Conservation (phyloP, 768 basidiomycete genomes). For the Lactifluus volemus region DNA sequence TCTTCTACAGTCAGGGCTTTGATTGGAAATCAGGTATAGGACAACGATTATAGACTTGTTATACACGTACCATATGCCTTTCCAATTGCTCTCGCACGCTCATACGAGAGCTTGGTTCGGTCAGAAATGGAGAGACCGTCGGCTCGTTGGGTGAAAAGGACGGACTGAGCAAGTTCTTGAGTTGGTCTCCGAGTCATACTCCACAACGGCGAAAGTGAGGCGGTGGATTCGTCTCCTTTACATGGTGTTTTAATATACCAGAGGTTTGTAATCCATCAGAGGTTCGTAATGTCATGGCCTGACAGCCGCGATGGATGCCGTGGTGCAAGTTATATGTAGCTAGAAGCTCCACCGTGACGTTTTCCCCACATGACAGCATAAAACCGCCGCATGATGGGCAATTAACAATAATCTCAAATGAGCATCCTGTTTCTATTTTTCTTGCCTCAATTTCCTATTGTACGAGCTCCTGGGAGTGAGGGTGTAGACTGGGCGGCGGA, state of each 20-base stretch:
- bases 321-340: too few relatives aligned
- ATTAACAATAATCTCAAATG: too few relatives aligned
- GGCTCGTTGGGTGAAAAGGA: conserved; percentile 3
- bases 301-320: too few relatives aligned
- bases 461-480: too few relatives aligned
- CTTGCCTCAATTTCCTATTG: too few relatives aligned
- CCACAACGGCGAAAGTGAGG: neutral
- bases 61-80: conserved; percentile 18
- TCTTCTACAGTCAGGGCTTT: conserved; percentile 28
- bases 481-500: too few relatives aligned
- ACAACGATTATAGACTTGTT: neutral
- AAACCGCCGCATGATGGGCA: too few relatives aligned
- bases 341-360: too few relatives aligned
- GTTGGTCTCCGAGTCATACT: conserved; percentile 14
- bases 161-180: conserved; percentile 12
- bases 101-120: conserved; percentile 6
- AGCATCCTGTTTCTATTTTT: too few relatives aligned
- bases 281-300: too few relatives aligned
- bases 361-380: too few relatives aligned
- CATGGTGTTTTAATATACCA: neutral
- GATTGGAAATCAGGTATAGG: neutral
- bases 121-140: neutral
- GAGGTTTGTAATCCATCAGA: too few relatives aligned
- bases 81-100: conserved; percentile 9
- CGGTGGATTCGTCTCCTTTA: neutral